These are phyloP conservation scores for Aspergillus candidus DNA, from an alignment of 2,329 filamentous ascomycete genomes.

Conservation along the genomic window DNA sequence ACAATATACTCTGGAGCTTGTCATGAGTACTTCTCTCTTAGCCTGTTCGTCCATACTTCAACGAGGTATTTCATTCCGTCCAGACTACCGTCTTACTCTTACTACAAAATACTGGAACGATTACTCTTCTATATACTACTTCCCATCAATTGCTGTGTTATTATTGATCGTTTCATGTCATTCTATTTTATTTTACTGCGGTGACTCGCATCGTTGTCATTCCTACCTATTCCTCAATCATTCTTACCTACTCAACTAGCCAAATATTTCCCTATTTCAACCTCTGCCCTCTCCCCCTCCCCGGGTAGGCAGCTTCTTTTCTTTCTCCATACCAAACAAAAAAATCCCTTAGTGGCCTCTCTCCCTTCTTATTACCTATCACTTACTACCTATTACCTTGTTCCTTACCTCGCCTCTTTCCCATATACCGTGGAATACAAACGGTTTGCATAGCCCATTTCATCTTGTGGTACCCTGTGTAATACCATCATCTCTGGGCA, in stretches of 20 bases:
- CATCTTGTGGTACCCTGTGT: conserved; percentile 16
- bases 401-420: conserved; percentile 3
- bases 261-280: conserved; percentile 17
- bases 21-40: too few relatives aligned
- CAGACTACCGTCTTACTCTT: too few relatives aligned
- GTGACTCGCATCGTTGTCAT: not conserved
- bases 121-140: too few relatives aligned
- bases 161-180: too few relatives aligned
- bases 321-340: conserved; percentile 3
- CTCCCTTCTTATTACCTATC: not conserved
- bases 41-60: not conserved
- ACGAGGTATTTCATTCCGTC: too few relatives aligned
- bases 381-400: conserved; percentile 3
- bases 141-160: too few relatives aligned
- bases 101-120: too few relatives aligned
- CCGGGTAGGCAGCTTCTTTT: conserved; percentile 14
- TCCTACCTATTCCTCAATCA: conserved; percentile 1
- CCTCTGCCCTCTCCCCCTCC: conserved; percentile 10
- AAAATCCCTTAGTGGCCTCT: conserved; percentile 9
- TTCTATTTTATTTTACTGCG: too few relatives aligned
- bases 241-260: conserved; percentile 1
- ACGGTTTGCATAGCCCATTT: conserved; percentile 5
- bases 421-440: conserved; percentile 3
- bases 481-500: conserved; percentile 19
- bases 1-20: too few relatives aligned